phyloP scores from a whole-genome alignment of 1,284 basidiomycete genomes.

The Gymnopus androsaceus region DNA sequence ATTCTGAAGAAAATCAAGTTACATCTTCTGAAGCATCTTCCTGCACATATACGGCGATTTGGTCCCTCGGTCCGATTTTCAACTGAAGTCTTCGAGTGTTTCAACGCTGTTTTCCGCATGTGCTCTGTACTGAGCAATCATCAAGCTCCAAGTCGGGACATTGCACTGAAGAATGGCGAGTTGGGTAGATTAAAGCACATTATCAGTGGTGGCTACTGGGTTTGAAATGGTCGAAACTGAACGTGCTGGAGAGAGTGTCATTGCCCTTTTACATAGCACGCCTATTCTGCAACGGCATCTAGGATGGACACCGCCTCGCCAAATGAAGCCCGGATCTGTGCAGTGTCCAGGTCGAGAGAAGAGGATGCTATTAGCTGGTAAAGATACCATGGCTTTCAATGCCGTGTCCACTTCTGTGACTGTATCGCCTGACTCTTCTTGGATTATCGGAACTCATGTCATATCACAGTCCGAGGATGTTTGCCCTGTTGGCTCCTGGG shows the following conservation, averaged over 20 bases:
- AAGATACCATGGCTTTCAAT: background rate
- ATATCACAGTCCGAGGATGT: background rate
- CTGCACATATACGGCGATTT: constrained; percentile 23
- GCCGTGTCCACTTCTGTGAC: background rate
- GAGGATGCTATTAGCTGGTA: too few relatives aligned
- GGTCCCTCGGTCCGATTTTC: constrained; percentile 27
- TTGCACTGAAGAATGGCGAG: constrained; percentile 30
- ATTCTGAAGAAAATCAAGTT: constrained; percentile 37
- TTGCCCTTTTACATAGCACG: too few relatives aligned
- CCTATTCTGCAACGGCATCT: constrained; percentile 13
- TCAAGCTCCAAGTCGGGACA: constrained; percentile 35
- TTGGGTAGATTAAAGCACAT: constrained; percentile 37
- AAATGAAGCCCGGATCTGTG: background rate
- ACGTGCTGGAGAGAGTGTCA: background rate
- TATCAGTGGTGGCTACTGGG: constrained; percentile 29
- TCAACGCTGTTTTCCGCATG: constrained; percentile 26
- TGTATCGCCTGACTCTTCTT: background rate
- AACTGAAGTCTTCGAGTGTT: constrained; percentile 34
- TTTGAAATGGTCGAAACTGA: background rate
- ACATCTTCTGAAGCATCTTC: constrained; percentile 33
- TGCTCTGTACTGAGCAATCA: constrained; percentile 29
- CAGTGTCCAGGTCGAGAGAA: background rate
- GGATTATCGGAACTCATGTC: too few relatives aligned
- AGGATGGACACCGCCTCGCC: constrained; percentile 9
- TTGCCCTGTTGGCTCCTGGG: background rate